Percentiles rank a stretch among this genome's conserved stretches.
Conservation (phyloP, 345 rosid species). For the Psidium guajava region DNA sequence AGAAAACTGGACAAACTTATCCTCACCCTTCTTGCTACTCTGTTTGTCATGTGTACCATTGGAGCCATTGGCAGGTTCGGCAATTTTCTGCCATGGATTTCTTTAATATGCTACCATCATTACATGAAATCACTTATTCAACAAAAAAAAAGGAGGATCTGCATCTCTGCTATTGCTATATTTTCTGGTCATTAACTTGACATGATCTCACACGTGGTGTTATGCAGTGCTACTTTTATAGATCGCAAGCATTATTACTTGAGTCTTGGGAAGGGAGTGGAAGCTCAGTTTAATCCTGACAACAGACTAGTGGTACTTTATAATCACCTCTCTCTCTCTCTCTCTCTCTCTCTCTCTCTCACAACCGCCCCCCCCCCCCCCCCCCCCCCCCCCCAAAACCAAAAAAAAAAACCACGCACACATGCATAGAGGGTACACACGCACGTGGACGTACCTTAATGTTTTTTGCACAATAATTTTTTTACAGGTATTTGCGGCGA, state of each 20-base stretch:
- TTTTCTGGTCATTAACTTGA: background rate
- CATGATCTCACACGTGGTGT: constrained; percentile 13
- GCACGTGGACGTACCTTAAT: background rate
- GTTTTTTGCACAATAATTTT: constrained; percentile 2
- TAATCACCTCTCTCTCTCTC: constrained; percentile 3
- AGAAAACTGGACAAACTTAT: constrained; percentile 99
- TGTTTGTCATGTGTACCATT: constrained; percentile 77
- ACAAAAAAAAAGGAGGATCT: background rate
- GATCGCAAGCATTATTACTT: constrained; percentile 59
- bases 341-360: too few species aligned
- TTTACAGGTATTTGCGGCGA: constrained; percentile 62
- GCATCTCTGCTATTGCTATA: background rate
- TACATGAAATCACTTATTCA: background rate
- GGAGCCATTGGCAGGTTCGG: constrained; percentile 87
- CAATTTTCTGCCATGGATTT: background rate
- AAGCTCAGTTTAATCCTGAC: constrained; percentile 61
- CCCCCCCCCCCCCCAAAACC: too few species aligned
- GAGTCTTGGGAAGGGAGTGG: constrained; percentile 37
- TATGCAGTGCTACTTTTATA: constrained; percentile 81
- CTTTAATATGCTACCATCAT: background rate
- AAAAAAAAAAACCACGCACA: too few species aligned
- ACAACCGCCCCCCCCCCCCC: too few species aligned
- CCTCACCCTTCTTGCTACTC: constrained; percentile 75
- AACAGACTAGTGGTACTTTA: constrained; percentile 64
- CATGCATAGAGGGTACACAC: background rate